phyloP scores from a whole-genome alignment of 129 eudicot species.

The Logfia minima region DNA sequence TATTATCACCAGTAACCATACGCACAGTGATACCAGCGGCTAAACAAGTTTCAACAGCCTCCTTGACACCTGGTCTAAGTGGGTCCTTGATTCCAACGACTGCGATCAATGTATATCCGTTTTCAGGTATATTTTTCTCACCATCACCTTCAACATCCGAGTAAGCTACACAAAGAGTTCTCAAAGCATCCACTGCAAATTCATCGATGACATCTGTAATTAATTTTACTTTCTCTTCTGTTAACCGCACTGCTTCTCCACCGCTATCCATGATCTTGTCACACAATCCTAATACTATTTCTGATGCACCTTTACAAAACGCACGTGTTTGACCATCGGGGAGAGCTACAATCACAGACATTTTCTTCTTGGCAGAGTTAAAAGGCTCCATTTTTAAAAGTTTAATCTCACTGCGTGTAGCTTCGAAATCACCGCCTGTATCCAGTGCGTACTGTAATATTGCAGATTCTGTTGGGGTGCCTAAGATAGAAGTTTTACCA shows the following conservation, averaged over 20 bases:
- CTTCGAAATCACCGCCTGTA: slow-evolving; percentile 61
- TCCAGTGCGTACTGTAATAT: slow-evolving; percentile 65
- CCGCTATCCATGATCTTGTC: slow-evolving; percentile 44
- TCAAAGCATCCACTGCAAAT: slow-evolving; percentile 59
- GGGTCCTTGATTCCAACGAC: slow-evolving; percentile 68
- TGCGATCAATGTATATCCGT: slow-evolving; percentile 52
- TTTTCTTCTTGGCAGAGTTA: slow-evolving; percentile 77
- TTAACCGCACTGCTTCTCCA: slow-evolving; percentile 48
- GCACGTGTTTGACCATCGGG: slow-evolving; percentile 64
- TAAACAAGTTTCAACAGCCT: slow-evolving; percentile 55
- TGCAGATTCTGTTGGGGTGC: slow-evolving; percentile 94
- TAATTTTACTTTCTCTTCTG: slow-evolving; percentile 46
- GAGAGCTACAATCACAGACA: slow-evolving; percentile 76
- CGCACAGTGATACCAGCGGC: slow-evolving; percentile 64
- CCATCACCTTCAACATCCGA: slow-evolving; percentile 38
- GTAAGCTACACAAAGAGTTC: slow-evolving; percentile 65
- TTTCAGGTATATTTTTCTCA: slow-evolving; percentile 35
- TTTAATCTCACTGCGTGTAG: slow-evolving; percentile 41
- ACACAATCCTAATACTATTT: slow-evolving; percentile 64
- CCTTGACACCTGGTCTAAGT: slow-evolving; percentile 63
- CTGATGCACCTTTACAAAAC: slow-evolving; percentile 90
- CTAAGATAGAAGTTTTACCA: slow-evolving; percentile 60
- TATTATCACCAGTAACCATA: slow-evolving; percentile 73
- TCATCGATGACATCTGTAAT: slow-evolving; percentile 43
- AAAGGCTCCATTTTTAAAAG: slow-evolving; percentile 65